Conservation (phyloP, 352 stramenopile species). For the Phytophthora lateralis region DNA sequence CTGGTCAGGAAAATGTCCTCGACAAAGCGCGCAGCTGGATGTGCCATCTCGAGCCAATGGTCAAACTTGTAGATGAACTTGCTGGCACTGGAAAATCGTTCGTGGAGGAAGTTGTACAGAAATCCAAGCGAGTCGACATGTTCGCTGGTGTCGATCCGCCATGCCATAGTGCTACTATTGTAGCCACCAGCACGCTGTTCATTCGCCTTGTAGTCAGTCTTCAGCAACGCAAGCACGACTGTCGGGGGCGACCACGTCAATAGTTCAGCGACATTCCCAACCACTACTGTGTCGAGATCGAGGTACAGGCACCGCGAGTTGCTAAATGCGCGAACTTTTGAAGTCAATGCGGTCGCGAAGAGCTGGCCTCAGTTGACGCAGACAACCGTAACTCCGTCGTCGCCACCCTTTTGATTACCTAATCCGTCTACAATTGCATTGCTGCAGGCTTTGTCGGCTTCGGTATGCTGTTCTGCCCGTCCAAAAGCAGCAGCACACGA, state of each 20-base stretch:
- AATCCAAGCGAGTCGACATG: slow-evolving; percentile 11
- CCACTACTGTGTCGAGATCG: slow-evolving; percentile 82
- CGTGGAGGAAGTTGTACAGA: slow-evolving; percentile 50
- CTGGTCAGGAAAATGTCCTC: slow-evolving; percentile 48
- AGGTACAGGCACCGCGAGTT: slow-evolving; percentile 50
- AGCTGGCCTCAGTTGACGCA: slow-evolving; percentile 88
- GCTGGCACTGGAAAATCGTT: slow-evolving; percentile 41
- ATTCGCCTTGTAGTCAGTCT: slow-evolving; percentile 74
- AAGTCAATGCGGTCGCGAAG: slow-evolving; percentile 42
- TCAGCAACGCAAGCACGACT: slow-evolving; percentile 39
- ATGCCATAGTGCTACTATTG: slow-evolving; percentile 83
- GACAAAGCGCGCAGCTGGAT: slow-evolving; percentile 38
- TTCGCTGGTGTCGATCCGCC: slow-evolving; percentile 30
- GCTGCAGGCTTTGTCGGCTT: background rate
- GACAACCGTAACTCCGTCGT: slow-evolving; percentile 48
- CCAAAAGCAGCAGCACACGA: slow-evolving; percentile 56
- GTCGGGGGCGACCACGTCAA: slow-evolving; percentile 21
- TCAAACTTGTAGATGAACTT: slow-evolving; percentile 88
- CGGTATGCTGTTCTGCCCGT: background rate
- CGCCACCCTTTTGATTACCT: slow-evolving; percentile 4
- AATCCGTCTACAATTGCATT: background rate
- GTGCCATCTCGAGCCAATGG: slow-evolving; percentile 84
- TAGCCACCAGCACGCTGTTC: slow-evolving; percentile 61
- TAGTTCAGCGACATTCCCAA: slow-evolving; percentile 43
- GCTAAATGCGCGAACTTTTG: slow-evolving; percentile 38